Evolutionary conservation across 331 rosid species (phyloP), one percentile per base, ranked within the genome.

Genomic region (Acacia pycnantha): DNA sequence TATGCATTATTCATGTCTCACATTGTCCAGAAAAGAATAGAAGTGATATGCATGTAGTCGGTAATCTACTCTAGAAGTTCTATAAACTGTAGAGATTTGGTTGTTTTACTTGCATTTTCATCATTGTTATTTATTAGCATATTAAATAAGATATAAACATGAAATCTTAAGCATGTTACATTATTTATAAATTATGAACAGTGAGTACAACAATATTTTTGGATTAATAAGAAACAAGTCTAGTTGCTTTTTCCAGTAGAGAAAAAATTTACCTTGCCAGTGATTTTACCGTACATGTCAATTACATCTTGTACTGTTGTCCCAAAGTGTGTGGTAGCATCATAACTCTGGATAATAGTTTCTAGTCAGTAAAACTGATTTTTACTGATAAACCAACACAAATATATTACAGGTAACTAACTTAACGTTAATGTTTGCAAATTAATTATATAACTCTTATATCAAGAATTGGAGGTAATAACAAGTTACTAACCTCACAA

Each of bases 241-340:
- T 48, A 12, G 50, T 46, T 48, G 53, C 18, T 47, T 47, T 47
- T 47, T 47, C 33, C 41, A 27, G 79, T 29, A 43, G 26, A 35
- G 82, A 62, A 13, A 21, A 80, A 43, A 44, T 4, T 54, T 76
- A 88, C 91, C 91, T 88, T 83, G 77, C 91, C 91, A 31, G 98
- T 94, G 78, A 94, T 92, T 74, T 86, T 90, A 72, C 84, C 87
- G 81, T 94, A 91, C 83, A 90, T 53, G 46, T 72, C 77, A 79
- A 94, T 53, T 83, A 94, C 98, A 85, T 91, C 94, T 81, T 75
- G 54, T 15, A 94, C 97, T 0, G 98, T 92, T 44, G 97, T 81
- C 89, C 92, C 98, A 81, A 94, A 91, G 87, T 91, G 98, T 2
- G 95, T 90, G 37, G 97, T 91, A 50, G 93, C 84, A 89, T 94